These are phyloP conservation scores for Ceratocystis papillata DNA, from an alignment of 2,329 filamentous ascomycete genomes.

Conservation along the genomic window DNA sequence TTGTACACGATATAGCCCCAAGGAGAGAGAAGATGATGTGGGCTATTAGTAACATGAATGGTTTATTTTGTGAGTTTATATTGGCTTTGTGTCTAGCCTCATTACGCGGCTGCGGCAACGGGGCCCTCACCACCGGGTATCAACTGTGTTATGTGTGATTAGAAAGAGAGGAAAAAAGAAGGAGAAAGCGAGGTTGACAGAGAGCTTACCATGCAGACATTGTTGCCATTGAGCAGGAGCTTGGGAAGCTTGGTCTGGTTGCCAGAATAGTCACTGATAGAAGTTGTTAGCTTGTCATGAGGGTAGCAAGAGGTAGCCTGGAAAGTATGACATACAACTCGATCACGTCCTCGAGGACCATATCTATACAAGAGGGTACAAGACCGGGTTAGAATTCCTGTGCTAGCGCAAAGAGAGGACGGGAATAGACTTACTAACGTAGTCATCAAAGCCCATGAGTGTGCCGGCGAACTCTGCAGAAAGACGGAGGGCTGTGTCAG, in stretches of 20 bases:
- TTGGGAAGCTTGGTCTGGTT: constrained; percentile 82
- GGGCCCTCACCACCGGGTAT: constrained; percentile 71
- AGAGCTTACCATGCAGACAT: constrained; percentile 86
- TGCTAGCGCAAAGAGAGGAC: neutral
- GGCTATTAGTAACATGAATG: neutral
- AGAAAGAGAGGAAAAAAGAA: neutral
- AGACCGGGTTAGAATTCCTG: constrained; percentile 26
- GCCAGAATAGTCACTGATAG: constrained; percentile 74
- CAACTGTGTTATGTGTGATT: constrained; percentile 41
- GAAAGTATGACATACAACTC: constrained; percentile 61
- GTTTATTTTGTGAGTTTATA: constrained; percentile 12
- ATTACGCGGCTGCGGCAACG: constrained; percentile 30
- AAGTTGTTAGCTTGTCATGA: constrained; percentile 2
- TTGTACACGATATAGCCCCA: neutral
- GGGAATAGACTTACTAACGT: constrained; percentile 72
- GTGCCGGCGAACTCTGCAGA: constrained; percentile 82
- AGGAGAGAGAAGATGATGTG: neutral
- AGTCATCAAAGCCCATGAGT: constrained; percentile 93
- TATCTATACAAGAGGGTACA: constrained; percentile 49
- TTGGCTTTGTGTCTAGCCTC: neutral
- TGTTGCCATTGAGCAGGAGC: constrained; percentile 94
- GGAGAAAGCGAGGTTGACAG: neutral
- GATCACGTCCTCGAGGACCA: constrained; percentile 94
- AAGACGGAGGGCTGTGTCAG: constrained; percentile 18
- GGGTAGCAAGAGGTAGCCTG: neutral